These are phyloP conservation scores for Apophysomyces trapeziformis DNA, from an alignment of 371 early-diverging fungal genomes.

Conservation along the genomic window DNA sequence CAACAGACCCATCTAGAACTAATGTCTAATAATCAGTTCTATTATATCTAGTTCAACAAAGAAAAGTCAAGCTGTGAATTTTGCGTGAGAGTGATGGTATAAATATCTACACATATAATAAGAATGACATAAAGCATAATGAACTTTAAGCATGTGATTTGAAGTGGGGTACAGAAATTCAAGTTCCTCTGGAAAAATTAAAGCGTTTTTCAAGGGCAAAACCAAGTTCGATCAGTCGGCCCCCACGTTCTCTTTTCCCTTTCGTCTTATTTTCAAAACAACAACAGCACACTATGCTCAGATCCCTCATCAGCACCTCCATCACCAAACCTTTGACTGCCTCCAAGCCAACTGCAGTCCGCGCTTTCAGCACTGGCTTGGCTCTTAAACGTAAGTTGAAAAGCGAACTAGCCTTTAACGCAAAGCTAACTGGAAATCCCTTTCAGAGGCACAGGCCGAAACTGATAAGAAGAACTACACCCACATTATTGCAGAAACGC, in stretches of 20 bases:
- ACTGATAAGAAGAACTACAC: slow-evolving; percentile 48
- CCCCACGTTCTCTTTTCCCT: slow-evolving; percentile 11
- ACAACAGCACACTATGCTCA: slow-evolving; percentile 33
- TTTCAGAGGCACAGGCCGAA: slow-evolving; percentile 41
- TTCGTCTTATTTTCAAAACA: slow-evolving; percentile 9
- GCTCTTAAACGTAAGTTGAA: slow-evolving; percentile 39
- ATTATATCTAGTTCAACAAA: background rate
- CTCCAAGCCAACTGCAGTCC: slow-evolving; percentile 26
- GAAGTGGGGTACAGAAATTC: background rate
- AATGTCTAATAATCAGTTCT: background rate
- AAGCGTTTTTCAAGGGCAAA: background rate
- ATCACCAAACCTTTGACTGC: slow-evolving; percentile 47
- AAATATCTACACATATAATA: too few relatives aligned
- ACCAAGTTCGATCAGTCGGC: background rate
- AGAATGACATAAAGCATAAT: background rate
- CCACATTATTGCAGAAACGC: slow-evolving; percentile 77
- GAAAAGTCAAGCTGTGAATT: background rate
- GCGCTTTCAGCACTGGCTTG: slow-evolving; percentile 43
- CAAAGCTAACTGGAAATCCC: background rate
- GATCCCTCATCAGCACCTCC: slow-evolving; percentile 41
- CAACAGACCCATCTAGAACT: too few relatives aligned
- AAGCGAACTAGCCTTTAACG: background rate
- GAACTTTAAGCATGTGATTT: slow-evolving; percentile 6
- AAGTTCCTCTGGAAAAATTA: slow-evolving; percentile 4
- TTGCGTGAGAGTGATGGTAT: too few relatives aligned